Conservation (phyloP, 2,329 filamentous ascomycete species). For the Paracorniculantispora psalliotae region DNA sequence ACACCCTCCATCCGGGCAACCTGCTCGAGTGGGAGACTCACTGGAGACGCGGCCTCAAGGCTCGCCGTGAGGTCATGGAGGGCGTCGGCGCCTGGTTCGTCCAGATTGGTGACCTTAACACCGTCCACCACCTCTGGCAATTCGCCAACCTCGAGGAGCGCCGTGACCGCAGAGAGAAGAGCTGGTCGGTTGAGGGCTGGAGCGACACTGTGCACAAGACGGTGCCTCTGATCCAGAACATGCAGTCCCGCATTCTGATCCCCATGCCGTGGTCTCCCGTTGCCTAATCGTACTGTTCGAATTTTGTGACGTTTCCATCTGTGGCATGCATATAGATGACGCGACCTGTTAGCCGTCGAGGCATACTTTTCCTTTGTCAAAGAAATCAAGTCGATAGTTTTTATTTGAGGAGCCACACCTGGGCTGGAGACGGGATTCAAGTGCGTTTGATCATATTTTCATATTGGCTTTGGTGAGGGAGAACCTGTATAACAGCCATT, state of each 20-base stretch:
- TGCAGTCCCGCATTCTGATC: slow-evolving; percentile 91
- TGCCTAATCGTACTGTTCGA: slow-evolving; percentile 44
- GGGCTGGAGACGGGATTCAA: background rate
- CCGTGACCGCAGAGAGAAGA: slow-evolving; percentile 84
- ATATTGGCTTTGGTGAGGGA: background rate
- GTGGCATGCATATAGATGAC: slow-evolving; percentile 9
- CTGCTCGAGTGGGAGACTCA: slow-evolving; percentile 98
- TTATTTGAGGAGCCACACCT: background rate
- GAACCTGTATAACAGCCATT: slow-evolving; percentile 12
- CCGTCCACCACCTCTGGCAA: slow-evolving; percentile 97
- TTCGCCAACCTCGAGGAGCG: slow-evolving; percentile 96
- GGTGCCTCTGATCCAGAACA: slow-evolving; percentile 90
- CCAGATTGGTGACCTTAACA: slow-evolving; percentile 95
- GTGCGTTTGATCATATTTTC: background rate
- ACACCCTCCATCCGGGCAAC: slow-evolving; percentile 93
- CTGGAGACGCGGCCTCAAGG: slow-evolving; percentile 88
- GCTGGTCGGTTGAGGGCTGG: slow-evolving; percentile 94
- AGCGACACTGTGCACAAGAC: slow-evolving; percentile 97
- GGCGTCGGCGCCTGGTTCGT: slow-evolving; percentile 98
- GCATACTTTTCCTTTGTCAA: slow-evolving; percentile 10
- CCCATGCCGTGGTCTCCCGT: slow-evolving; percentile 97
- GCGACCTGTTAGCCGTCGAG: background rate
- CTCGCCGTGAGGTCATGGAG: slow-evolving; percentile 94
- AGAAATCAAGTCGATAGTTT: background rate
- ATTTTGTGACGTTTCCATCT: slow-evolving; percentile 8